phyloP scores from a whole-genome alignment of 768 basidiomycete genomes.

The Clathrus columnatus region DNA sequence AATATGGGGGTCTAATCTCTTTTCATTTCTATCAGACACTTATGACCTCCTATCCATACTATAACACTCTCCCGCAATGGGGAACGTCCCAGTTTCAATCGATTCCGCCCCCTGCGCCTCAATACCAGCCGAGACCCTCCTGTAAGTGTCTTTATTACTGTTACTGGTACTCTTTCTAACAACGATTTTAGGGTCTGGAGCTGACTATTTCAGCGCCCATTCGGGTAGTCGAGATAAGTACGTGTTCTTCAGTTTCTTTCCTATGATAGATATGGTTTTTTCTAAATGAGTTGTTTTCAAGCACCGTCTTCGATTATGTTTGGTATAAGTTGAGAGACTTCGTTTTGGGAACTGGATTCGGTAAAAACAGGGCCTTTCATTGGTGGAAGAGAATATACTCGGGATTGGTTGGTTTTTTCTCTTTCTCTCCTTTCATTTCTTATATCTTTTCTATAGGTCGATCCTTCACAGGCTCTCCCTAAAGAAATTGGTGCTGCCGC shows the following conservation, averaged over 20 bases:
- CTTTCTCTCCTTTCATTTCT: neutral
- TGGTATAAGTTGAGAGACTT: slow-evolving; percentile 21
- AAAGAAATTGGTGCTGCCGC: slow-evolving; percentile 66
- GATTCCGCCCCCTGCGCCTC: slow-evolving; percentile 15
- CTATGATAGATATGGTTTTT: neutral
- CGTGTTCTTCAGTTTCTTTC: too few species aligned
- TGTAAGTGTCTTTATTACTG: slow-evolving; percentile 10
- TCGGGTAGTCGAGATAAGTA: slow-evolving; percentile 15
- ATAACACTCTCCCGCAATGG: slow-evolving; percentile 16
- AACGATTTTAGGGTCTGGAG: slow-evolving; percentile 9
- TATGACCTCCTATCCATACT: slow-evolving; percentile 20
- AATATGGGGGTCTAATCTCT: too few species aligned
- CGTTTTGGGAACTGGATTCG: slow-evolving; percentile 25
- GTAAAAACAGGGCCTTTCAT: slow-evolving; percentile 49
- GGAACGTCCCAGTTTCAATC: slow-evolving; percentile 15
- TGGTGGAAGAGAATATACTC: slow-evolving; percentile 65
- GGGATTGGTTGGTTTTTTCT: slow-evolving; percentile 35
- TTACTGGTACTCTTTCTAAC: neutral
- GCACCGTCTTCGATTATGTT: slow-evolving; percentile 29
- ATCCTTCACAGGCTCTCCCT: slow-evolving; percentile 42
- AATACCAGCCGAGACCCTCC: slow-evolving; percentile 16
- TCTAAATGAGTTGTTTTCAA: slow-evolving; percentile 11
- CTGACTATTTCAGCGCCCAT: slow-evolving; percentile 13
- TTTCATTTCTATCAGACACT: too few species aligned
- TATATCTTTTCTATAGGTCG: slow-evolving; percentile 30